Base-by-base conservation (phyloP, 1,284 basidiomycete genomes). In the Cutaneotrichosporon cutaneum region DNA sequence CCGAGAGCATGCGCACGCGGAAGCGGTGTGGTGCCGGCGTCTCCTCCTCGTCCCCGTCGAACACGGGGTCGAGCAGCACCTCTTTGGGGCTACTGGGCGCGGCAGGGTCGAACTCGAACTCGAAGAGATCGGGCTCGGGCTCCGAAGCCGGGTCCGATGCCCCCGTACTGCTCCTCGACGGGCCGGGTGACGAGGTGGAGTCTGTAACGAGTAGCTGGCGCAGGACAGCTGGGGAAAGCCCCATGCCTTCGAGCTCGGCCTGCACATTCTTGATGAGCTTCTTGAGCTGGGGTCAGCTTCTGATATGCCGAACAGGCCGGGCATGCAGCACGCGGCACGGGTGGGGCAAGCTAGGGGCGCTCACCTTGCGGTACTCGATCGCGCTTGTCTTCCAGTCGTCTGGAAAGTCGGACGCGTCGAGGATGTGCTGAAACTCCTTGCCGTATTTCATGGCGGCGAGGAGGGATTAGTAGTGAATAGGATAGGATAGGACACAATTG, bases 201-300 rank as follows among this genome's bases (percentile, higher is more conserved):
- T 73, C 71, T 9, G 76, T 71, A 4, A 82, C 81, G 21, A 85
- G 76, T 9, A 85, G 77, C 55, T 81, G 80, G 55, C 83, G 77
- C n/a, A 87, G 79, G 0, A 86, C 82, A 7, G 82, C 80, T 0
- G 83, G 88, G 52, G 85, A 85, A 4, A 95, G 82, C 9, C 93
- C 94, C 56, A 94, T 82, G 8, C 85, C 83, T 9, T 86, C 83
- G 32, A 98, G 86, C 77, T 98, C 94, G 18, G 82, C 80, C 0
- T 90, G 91, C 52, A 94, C 87, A 74, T 88, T 85, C 71, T 93
- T 92, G 73, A 98, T 93, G 56, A 96, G 83, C 72, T 92, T 94
- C 80, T 98, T 97, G 67, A 98, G 87, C 89, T 93, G 72, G 14
- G 21, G 56, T 65, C 39, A 59, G 65, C 57, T n/a, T n/a, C n/a